These are phyloP conservation scores for Colletotrichum cordylinicola DNA, from an alignment of 2,329 filamentous ascomycete genomes.

Conservation along the genomic window DNA sequence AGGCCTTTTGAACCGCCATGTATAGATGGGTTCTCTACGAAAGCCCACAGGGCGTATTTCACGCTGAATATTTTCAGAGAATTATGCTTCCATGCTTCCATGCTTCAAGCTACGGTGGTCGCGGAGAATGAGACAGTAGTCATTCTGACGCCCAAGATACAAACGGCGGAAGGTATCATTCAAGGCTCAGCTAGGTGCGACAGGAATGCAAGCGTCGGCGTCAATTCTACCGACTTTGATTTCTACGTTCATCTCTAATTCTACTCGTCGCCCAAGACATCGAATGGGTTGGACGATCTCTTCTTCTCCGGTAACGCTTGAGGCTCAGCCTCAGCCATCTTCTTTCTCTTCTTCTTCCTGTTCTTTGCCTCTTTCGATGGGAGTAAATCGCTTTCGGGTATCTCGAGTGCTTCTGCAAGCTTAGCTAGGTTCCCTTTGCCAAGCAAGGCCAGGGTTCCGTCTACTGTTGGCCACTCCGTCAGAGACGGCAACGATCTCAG, in stretches of 20 bases:
- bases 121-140: not conserved
- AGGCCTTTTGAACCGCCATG: too few species aligned
- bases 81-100: too few species aligned
- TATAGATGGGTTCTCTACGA: too few species aligned
- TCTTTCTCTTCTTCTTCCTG: conserved; percentile 14
- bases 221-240: not conserved
- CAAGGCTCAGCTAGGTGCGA: fast-evolving
- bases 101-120: too few species aligned
- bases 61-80: too few species aligned
- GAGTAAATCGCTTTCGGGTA: not conserved
- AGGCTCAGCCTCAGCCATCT: not conserved
- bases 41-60: too few species aligned
- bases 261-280: not conserved
- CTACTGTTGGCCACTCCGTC: conserved; percentile 7
- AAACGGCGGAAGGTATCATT: not conserved
- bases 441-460: not conserved
- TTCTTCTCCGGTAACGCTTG: conserved; percentile 1
- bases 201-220: fast-evolving
- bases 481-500: conserved; percentile 4
- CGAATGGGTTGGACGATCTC: conserved; percentile 13
- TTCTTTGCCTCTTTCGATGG: conserved; percentile 14
- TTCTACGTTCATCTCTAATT: not conserved
- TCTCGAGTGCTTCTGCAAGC: not conserved
- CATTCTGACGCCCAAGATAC: not conserved
- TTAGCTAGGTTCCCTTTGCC: not conserved